These are phyloP conservation scores for Phialophora expanda DNA, from an alignment of 2,329 filamentous ascomycete species.

Conservation along the genomic window DNA sequence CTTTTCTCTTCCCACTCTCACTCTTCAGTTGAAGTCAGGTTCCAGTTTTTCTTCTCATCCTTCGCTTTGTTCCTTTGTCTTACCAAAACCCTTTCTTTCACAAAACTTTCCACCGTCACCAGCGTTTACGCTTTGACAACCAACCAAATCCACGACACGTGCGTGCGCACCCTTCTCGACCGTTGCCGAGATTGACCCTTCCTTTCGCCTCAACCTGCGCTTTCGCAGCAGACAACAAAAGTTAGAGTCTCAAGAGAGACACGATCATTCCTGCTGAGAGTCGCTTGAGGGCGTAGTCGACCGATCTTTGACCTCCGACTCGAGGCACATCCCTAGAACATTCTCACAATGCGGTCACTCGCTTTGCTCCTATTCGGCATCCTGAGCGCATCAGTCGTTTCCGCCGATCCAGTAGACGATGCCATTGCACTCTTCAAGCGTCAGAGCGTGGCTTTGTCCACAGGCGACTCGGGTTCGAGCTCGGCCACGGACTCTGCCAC, in stretches of 20 bases:
- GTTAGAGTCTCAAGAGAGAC: not conserved
- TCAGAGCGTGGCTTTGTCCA: slow-evolving; percentile 35
- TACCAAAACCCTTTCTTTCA: slow-evolving; percentile 15
- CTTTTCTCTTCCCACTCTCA: slow-evolving; percentile 14
- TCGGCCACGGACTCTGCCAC: slow-evolving; percentile 27
- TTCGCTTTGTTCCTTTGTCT: slow-evolving; percentile 27
- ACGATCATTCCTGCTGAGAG: slow-evolving; percentile 1
- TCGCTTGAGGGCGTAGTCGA: slow-evolving; percentile 20
- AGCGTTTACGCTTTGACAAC: slow-evolving; percentile 1
- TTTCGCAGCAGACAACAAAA: slow-evolving; percentile 8
- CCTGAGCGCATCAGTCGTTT: slow-evolving; percentile 36
- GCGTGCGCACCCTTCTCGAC: slow-evolving; percentile 6
- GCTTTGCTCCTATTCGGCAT: slow-evolving; percentile 26
- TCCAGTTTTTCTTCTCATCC: slow-evolving; percentile 23
- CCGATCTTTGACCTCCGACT: slow-evolving; percentile 10
- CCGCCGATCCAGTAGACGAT: slow-evolving; percentile 36
- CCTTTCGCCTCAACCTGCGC: slow-evolving; percentile 5
- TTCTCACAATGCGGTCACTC: slow-evolving; percentile 32
- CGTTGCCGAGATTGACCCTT: slow-evolving; percentile 13
- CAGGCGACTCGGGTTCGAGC: slow-evolving; percentile 37
- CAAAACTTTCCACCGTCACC: not conserved
- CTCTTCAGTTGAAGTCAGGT: slow-evolving; percentile 12
- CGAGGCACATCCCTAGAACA: not conserved
- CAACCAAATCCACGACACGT: slow-evolving; percentile 16
- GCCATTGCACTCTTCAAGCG: slow-evolving; percentile 36